Evolutionary conservation across 129 eudicot species (phyloP), one percentile per base, ranked within the genome.

Genomic region (Sambucus nigra): DNA sequence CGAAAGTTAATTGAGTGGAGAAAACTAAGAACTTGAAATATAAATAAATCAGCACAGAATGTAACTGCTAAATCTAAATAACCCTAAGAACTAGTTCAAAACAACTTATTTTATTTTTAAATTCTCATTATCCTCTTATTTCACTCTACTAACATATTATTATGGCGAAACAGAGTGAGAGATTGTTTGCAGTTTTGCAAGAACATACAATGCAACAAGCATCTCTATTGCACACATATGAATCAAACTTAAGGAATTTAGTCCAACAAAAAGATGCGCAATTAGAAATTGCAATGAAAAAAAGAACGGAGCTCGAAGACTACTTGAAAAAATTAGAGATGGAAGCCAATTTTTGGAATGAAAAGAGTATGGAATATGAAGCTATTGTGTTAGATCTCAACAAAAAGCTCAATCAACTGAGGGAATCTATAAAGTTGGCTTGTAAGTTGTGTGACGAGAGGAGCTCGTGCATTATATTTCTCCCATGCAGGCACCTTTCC

Each of bases 401-500:
- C 71, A 63, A 42, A 29, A 73, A 61, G 65, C 58, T 83, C 1
- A 60, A 53, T 13, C 66, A 65, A 38, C 70, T 54, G 18, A 55
- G 46, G 29, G 72, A 65, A n/a, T 61, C 41, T 32, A 64, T 41
- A 12, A 20, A 48, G 25, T 21, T 44, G 19, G 11, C 8, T 26
- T 81, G 89, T 61, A 76, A 73, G 65, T 5, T 61, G 68, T 76
- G 82, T 71, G 67, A 66, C 71, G 71, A 58, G 63, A 57, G 66
- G 55, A 63, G 65, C 71, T 45, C 74, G 64, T 76, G 82, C 74
- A 25, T 76, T 20, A 51, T 71, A 25, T 60, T 68, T 59, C 46
- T 78, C 0, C 84, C 84, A 24, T 78, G 84, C 57, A 78, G 74
- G 71, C 84, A 78, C 65, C 69, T 78, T 11, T 78, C 76, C 52